Percentiles rank a stretch among this genome's conserved stretches.
phyloP scores from a whole-genome alignment of 1,284 basidiomycete species.

The Leccinum pallidistipes region DNA sequence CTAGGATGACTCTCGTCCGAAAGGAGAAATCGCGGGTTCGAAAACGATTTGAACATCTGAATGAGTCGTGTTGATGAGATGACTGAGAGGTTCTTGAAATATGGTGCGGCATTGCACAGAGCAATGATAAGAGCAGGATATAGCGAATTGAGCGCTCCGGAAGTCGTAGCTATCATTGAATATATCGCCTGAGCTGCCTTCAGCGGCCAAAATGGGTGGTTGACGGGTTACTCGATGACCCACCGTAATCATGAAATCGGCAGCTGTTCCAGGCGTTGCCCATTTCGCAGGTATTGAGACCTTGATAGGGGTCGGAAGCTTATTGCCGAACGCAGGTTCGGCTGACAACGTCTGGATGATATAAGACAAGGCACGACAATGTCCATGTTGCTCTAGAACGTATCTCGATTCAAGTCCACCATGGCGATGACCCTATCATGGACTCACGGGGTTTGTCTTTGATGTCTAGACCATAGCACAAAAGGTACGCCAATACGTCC shows the following conservation, averaged over 20 bases:
- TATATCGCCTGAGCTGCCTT: slow-evolving; percentile 69
- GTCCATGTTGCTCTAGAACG: slow-evolving; percentile 77
- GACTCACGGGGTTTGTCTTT: slow-evolving; percentile 86
- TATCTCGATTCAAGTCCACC: slow-evolving; percentile 15
- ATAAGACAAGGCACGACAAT: slow-evolving; percentile 88
- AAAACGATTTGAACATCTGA: slow-evolving; percentile 88
- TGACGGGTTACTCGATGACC: slow-evolving; percentile 28
- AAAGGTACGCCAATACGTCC: slow-evolving; percentile 74
- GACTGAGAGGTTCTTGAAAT: slow-evolving; percentile 80
- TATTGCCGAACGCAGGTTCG: slow-evolving; percentile 72
- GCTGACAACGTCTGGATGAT: slow-evolving; percentile 91
- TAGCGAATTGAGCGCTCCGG: slow-evolving; percentile 76
- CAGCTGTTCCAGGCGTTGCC: slow-evolving; percentile 69
- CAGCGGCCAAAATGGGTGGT: slow-evolving; percentile 6
- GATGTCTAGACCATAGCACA: slow-evolving; percentile 80
- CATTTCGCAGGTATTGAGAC: slow-evolving; percentile 73
- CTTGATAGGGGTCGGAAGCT: slow-evolving; percentile 62
- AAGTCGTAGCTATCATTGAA: slow-evolving; percentile 85
- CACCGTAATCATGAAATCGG: slow-evolving; percentile 87
- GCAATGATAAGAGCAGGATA: slow-evolving; percentile 92
- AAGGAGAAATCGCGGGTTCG: slow-evolving; percentile 85
- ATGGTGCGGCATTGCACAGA: slow-evolving; percentile 85
- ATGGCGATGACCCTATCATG: slow-evolving; percentile 5
- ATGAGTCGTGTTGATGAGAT: slow-evolving; percentile 81
- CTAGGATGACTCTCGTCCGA: slow-evolving; percentile 94